These are phyloP conservation scores for Colletotrichum caudatum DNA, from an alignment of 2,329 filamentous ascomycete species.

Conservation along the genomic window DNA sequence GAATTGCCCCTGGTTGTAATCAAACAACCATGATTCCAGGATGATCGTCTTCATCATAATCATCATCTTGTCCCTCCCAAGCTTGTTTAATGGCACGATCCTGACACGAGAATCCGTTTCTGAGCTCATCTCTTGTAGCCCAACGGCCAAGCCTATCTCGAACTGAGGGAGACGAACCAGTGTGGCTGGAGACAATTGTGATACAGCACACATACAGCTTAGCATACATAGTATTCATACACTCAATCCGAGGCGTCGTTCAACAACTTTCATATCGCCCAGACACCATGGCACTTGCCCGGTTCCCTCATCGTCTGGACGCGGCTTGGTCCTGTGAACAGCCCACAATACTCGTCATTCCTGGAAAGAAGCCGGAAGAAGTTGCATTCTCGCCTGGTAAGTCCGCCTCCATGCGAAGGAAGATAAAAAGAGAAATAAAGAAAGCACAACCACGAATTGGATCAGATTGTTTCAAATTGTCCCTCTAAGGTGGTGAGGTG, in stretches of 20 bases:
- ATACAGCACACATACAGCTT: background rate
- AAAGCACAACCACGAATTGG: slow-evolving; percentile 53
- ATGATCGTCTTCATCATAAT: background rate
- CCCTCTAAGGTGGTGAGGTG: slow-evolving; percentile 72
- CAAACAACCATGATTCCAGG: background rate
- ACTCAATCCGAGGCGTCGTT: background rate
- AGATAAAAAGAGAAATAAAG: background rate
- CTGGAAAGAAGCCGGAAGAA: background rate
- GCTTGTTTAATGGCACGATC: background rate
- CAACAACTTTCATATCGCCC: background rate
- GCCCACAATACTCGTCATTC: background rate
- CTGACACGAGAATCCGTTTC: background rate
- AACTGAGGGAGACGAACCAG: background rate
- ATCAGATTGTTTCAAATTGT: slow-evolving; percentile 76
- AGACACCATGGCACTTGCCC: background rate
- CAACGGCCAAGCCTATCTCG: too few relatives aligned
- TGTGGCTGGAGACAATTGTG: background rate
- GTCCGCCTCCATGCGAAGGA: background rate
- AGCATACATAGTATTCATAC: background rate
- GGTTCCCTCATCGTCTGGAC: background rate
- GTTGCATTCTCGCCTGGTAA: background rate
- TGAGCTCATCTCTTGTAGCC: background rate
- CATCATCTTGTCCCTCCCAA: background rate
- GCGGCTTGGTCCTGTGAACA: too few relatives aligned
- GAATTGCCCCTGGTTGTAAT: background rate